Percentiles rank a stretch among this genome's conserved stretches.
Evolutionary conservation across 2,329 filamentous ascomycete genomes (phyloP).

Genomic region (Colletotrichum tabaci): DNA sequence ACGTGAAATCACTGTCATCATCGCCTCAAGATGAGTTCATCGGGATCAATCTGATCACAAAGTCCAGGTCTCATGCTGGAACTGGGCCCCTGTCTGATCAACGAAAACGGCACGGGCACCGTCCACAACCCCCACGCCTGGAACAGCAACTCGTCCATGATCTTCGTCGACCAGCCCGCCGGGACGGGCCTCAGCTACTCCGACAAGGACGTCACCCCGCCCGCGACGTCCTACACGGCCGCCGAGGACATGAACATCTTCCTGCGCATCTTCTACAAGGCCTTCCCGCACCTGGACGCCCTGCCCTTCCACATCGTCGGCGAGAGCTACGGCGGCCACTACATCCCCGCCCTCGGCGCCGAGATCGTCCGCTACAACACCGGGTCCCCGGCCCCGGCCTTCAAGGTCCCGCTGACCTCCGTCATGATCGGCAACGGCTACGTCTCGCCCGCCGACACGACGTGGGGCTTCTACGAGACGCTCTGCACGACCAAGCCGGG

Average conservation of each 20-base stretch:
- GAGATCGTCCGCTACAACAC: conserved; percentile 61
- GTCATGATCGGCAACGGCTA: conserved; percentile 63
- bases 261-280: conserved; percentile 61
- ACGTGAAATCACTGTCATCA: background rate
- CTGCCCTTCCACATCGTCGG: conserved; percentile 62
- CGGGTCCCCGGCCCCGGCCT: conserved; percentile 53
- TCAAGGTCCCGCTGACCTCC: conserved; percentile 59
- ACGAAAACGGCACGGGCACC: conserved; percentile 35
- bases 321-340: conserved; percentile 65
- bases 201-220: conserved; percentile 44
- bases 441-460: conserved; percentile 47
- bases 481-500: conserved; percentile 44
- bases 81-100: conserved; percentile 42
- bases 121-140: conserved; percentile 42
- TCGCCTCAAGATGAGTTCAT: background rate
- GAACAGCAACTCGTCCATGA: conserved; percentile 51
- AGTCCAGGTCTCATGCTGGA: conserved; percentile 37
- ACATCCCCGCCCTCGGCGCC: conserved; percentile 60
- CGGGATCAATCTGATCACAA: background rate
- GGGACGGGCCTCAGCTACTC: conserved; percentile 71
- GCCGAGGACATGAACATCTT: conserved; percentile 65
- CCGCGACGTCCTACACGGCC: conserved; percentile 57
- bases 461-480: conserved; percentile 44
- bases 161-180: conserved; percentile 66
- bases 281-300: conserved; percentile 58